These are phyloP conservation scores for Yamadazyma aaseri DNA, from an alignment of 1,139 yeast genomes.

Conservation along the genomic window DNA sequence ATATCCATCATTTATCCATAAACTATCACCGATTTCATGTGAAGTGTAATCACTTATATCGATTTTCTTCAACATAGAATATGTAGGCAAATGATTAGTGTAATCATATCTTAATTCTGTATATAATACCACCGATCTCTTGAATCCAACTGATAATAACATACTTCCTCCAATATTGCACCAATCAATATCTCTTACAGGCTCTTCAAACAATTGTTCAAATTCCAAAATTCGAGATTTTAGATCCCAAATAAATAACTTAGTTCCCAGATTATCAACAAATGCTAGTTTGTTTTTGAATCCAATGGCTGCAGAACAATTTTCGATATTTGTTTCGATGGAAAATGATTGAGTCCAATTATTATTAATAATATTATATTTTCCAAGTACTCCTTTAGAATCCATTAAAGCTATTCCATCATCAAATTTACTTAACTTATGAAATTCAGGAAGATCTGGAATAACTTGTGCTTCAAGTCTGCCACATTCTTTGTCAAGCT, in stretches of 20 bases:
- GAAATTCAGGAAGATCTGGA: conserved; percentile 26
- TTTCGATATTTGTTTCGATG: conserved; percentile 54
- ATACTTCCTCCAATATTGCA: conserved; percentile 71
- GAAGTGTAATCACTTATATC: conserved; percentile 71
- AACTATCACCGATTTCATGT: conserved; percentile 83
- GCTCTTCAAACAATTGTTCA: conserved; percentile 39
- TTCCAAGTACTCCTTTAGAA: conserved; percentile 51
- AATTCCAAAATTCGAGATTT: conserved; percentile 68
- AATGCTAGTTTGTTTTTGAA: conserved; percentile 78
- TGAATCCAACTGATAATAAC: conserved; percentile 77
- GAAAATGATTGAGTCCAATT: conserved; percentile 54
- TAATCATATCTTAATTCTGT: conserved; percentile 88
- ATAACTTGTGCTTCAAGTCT: background rate
- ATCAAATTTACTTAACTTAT: conserved; percentile 55
- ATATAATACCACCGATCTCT: conserved; percentile 59
- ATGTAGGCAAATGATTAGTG: conserved; percentile 75
- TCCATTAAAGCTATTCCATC: conserved; percentile 62
- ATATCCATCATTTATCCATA: conserved; percentile 79
- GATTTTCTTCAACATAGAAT: conserved; percentile 70
- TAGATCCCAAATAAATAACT: conserved; percentile 75
- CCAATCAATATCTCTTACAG: conserved; percentile 74
- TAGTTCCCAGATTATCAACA: conserved; percentile 50
- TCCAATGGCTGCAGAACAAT: conserved; percentile 60
- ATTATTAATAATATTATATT: conserved; percentile 21
- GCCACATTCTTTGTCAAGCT: conserved; percentile 15